Conservation (phyloP, 805 yeast species). For the Candida coquimbonensis region DNA sequence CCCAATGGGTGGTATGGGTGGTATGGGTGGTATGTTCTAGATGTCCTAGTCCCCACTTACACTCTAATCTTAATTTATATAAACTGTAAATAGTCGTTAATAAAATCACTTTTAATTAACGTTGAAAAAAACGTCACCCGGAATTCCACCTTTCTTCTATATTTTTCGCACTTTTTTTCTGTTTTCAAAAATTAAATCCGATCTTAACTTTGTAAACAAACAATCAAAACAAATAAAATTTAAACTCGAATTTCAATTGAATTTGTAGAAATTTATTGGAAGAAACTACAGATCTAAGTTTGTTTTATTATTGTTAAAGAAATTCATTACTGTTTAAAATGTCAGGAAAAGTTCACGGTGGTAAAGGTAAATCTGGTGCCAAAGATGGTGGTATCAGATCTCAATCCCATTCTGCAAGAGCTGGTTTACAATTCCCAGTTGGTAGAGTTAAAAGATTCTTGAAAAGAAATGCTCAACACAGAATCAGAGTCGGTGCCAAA, state of each 20-base stretch:
- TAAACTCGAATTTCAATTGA: too few relatives aligned
- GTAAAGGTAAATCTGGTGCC: conserved; percentile 91
- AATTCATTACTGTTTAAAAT: conserved; percentile 28
- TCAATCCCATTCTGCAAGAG: conserved; percentile 89
- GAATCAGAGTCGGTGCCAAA: conserved; percentile 74
- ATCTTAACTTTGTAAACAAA: conserved; percentile 11
- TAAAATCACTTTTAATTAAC: background rate
- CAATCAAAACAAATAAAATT: conserved; percentile 1
- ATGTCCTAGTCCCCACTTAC: too few relatives aligned
- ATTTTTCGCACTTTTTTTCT: background rate
- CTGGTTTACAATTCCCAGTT: conserved; percentile 94
- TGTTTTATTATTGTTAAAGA: too few relatives aligned
- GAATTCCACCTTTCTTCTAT: background rate
- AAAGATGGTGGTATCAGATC: conserved; percentile 56
- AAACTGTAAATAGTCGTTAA: conserved; percentile 6
- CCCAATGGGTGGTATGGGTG: conserved; percentile 53
- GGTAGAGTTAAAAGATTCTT: conserved; percentile 98
- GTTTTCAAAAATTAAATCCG: conserved; percentile 4
- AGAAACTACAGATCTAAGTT: too few relatives aligned
- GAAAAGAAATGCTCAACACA: conserved; percentile 84
- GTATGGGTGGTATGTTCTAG: conserved; percentile 52
- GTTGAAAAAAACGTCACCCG: background rate
- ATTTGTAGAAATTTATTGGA: background rate
- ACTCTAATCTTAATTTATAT: too few relatives aligned
- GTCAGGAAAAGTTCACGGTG: conserved; percentile 97